phyloP scores from a whole-genome alignment of 208 protist species.

The Herpetomonas tarakana region DNA sequence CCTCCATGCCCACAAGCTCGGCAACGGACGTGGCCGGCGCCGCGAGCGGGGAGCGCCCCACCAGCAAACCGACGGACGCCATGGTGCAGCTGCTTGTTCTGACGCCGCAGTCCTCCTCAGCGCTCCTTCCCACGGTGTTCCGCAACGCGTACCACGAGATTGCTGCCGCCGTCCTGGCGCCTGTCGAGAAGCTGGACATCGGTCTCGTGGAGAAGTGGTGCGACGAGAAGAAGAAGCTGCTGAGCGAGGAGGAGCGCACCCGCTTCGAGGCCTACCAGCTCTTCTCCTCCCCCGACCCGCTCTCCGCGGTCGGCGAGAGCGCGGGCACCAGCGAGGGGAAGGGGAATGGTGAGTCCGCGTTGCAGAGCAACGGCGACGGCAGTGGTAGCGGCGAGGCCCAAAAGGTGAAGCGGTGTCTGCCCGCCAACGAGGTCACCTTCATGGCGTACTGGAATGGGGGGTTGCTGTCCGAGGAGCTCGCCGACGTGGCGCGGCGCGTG shows the following conservation, averaged over 20 bases:
- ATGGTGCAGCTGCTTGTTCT: constrained; percentile 81
- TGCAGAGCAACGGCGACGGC: too few species aligned
- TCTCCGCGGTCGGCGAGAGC: too few species aligned
- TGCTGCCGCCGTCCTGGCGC: constrained; percentile 50
- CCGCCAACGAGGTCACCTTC: constrained; percentile 60
- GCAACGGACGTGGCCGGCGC: neutral
- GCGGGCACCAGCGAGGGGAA: too few species aligned
- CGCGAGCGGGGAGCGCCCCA: neutral
- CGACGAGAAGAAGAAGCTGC: constrained; percentile 44
- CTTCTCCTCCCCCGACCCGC: constrained; percentile 27
- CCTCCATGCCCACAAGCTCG: neutral
- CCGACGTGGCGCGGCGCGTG: constrained; percentile 19
- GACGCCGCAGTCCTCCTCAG: constrained; percentile 50
- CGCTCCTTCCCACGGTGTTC: constrained; percentile 61
- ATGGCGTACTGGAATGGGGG: constrained; percentile 49
- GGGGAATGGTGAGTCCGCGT: too few species aligned
- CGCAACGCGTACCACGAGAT: constrained; percentile 62
- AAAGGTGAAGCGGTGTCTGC: constrained; percentile 13
- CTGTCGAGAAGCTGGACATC: constrained; percentile 75
- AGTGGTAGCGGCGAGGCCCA: neutral
- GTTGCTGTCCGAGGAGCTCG: constrained; percentile 9
- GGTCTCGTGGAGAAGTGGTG: constrained; percentile 62
- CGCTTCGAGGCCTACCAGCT: constrained; percentile 71
- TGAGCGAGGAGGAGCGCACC: constrained; percentile 76
- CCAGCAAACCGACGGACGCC: constrained; percentile 57